Evolutionary conservation across 2,329 filamentous ascomycete species (phyloP), one percentile per base, ranked within the genome.

Genomic region (Aspergillus alliaceus): DNA sequence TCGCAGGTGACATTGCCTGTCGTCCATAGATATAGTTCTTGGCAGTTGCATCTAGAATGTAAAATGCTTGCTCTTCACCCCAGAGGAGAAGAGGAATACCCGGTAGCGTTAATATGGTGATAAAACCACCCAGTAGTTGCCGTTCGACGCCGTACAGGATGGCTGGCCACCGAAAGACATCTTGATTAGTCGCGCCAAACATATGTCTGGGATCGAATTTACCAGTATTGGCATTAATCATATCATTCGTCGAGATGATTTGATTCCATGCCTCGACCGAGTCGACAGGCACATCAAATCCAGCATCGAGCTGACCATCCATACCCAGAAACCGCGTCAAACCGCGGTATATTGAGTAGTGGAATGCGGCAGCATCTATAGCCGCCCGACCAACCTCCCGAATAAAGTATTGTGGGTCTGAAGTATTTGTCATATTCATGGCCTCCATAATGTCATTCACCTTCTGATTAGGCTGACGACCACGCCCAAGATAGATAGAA

Each of bases 41-140:
- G 5, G 85, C 85, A 0, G 85, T 86, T 58, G 83, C 87, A 66
- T 89, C 86, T 2, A 88, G 72, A 1, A 86, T 74, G 63, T 88
- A 88, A 59, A 85, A 85, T 0, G 81, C 82, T 69, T 89, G 86
- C 65, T 89, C 86, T 66, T 89, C 86, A n/a, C 86, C 86, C 82
- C 84, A 89, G 14, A 83, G 77, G 14, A 86, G 71, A 27, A 86
- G 68, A 0, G 86, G 83, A 31, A 87, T 84, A 15, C 85, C 85
- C 1, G 85, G 85, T 66, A 87, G 77, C 44, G 84, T 74, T 50
- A 87, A 66, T 0, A 84, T 85, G 1, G 82, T 84, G 44, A 88
- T 78, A 64, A 84, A 87, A 14, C 82, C 74, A 4, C 79, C 85
- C 4, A 87, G 71, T 6, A 87, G 71, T 66, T 84, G 81, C 40